Evolutionary conservation across 1,284 basidiomycete genomes (phyloP), one percentile per base, ranked within the genome.

Genomic region (Marasmius tenuissimus): DNA sequence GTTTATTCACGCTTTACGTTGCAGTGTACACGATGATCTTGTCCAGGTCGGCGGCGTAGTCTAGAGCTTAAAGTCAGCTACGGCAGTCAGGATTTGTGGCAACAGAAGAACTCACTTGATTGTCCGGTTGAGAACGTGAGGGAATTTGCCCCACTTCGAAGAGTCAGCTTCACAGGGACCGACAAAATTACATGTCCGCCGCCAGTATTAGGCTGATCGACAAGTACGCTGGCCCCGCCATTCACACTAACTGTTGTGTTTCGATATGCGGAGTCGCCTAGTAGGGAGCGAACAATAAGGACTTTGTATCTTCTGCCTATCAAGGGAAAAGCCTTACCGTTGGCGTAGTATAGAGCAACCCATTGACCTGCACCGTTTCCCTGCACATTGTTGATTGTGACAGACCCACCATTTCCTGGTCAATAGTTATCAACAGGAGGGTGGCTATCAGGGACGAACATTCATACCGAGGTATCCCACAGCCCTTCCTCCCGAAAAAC

Each of bases 221-320:
- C 78, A 12, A 79, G 59, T 18, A 84, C 75, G 14, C 74, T 72
- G 12, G 84, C 57, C 20, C 84, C 85, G 22, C 85, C 84, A 63
- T 88, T 88, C 22, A 86, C 83, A 63, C 85, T 86, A 59, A 87
- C 76, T 4, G 85, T 88, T 2, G 81, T 83, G 68, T 81, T 86
- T 62, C 85, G 77, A 81, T 82, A 88, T 1, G 76, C 72, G 1
- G 81, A 82, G 66, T 87, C 86, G 39, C 76, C 79, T 78, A 49
- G 27, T 37, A 56, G 55, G 11, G 27, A 14, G 37, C 18, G 27
- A 47, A 16, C 5, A 8, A n/a, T 20, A 14, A 54, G 33, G 70
- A 11, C 33, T 35, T 20, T 34, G 20, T 18, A 34, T 20, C 45
- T 27, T 27, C 27, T 2, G 27, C 27, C 4, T 2, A 27, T 27